Evolutionary conservation across 1,284 basidiomycete genomes (phyloP), one percentile per base, ranked within the genome.

Genomic region (Gomphus bonarii): DNA sequence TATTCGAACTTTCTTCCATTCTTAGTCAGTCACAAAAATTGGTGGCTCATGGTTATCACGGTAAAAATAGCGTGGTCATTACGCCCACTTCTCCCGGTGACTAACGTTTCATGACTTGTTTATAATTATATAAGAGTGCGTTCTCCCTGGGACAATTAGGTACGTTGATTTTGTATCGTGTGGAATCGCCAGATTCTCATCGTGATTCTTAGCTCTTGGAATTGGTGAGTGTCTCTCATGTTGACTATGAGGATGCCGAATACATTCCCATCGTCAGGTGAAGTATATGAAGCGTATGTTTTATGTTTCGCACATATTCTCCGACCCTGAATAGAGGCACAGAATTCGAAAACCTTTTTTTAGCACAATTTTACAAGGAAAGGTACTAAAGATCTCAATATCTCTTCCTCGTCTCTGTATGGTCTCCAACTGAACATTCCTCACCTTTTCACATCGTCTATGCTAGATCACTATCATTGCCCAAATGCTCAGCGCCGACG

Each of bases 71-170:
- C 31, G 8, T 35, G 3, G 7, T 52, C 31, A 14, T 14, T 11
- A 6, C n/a, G n/a, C 16, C 3, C 7, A 18, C 30, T 12, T 16
- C 38, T 16, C 3, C 8, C 14, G 12, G 14, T 40, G 14, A 16
- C 18, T 6, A 52, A 7, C 16, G 4, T 16, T 38, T 28, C n/a
- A 5, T 31, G 49, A 38, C 44, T 47, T 25, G 18, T 28, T 22
- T 18, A 6, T 7, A 14, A 14, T 10, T 50, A 4, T 30, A 25
- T 11, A 18, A 52, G 50, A 40, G 50, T 36, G 33, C 20, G 7
- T 52, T 52, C 50, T 52, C 50, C 6, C 12, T 36, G 9, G 50
- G 20, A 10, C 50, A 52, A n/a, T 36, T 52, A n/a, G 50, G 50
- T 40, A 20, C 6, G 18, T 22, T 38, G 10, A 1, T 1, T 16